Conservation (phyloP, 129 eudicot species). For the Artemisia annua region DNA sequence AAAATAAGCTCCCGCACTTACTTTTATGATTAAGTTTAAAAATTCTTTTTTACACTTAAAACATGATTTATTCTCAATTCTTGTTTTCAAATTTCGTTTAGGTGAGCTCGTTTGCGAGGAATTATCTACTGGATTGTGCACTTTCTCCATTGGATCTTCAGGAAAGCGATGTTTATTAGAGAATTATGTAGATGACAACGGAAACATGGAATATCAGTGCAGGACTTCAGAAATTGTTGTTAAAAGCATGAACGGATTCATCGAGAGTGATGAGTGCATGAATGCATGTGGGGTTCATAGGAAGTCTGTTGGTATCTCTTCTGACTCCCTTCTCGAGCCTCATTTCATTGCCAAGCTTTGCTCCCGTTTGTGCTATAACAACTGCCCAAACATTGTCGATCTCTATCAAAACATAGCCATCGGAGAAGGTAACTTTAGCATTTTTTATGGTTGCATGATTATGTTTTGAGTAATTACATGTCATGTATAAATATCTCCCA, state of each 20-base stretch:
- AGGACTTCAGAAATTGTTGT: slow-evolving; percentile 55
- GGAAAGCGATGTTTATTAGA: slow-evolving; percentile 62
- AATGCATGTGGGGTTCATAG: slow-evolving; percentile 59
- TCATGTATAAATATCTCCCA: neutral
- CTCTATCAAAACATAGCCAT: slow-evolving; percentile 59
- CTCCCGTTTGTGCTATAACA: slow-evolving; percentile 42
- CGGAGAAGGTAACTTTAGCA: slow-evolving; percentile 50
- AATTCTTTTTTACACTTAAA: neutral
- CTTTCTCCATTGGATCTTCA: slow-evolving; percentile 54
- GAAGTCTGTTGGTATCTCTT: slow-evolving; percentile 56
- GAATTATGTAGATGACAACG: slow-evolving; percentile 26
- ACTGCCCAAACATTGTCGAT: slow-evolving; percentile 66
- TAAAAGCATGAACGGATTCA: slow-evolving; percentile 37
- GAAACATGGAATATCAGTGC: slow-evolving; percentile 45
- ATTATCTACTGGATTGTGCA: slow-evolving; percentile 44
- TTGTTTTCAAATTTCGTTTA: slow-evolving; percentile 7
- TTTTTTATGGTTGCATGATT: neutral
- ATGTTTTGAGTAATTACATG: neutral
- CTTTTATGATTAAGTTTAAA: neutral
- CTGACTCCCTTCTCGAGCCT: slow-evolving; percentile 55
- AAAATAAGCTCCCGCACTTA: neutral
- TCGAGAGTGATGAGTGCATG: slow-evolving; percentile 58
- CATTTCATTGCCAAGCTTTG: slow-evolving; percentile 45
- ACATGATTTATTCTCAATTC: neutral
- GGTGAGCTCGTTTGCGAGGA: slow-evolving; percentile 66